phyloP scores from a whole-genome alignment of 768 basidiomycete species.

The Amyloporia xantha region DNA sequence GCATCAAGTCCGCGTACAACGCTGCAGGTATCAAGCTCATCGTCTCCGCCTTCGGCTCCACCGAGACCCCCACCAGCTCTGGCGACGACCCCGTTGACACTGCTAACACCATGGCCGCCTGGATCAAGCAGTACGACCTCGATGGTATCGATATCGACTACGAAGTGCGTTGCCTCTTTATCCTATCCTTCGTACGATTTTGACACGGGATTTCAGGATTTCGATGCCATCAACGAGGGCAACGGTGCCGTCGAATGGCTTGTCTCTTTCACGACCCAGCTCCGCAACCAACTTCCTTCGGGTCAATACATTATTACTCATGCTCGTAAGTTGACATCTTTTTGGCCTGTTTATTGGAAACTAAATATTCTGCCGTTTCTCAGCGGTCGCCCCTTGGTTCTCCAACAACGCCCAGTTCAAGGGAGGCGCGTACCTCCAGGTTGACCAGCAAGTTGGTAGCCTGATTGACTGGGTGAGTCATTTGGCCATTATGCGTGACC shows the following conservation, averaged over 20 bases:
- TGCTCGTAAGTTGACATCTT: conserved; percentile 44
- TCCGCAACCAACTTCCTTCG: conserved; percentile 40
- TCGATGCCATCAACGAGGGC: conserved; percentile 26
- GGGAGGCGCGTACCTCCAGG: conserved; percentile 47
- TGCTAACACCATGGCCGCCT: conserved; percentile 60
- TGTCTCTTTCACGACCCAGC: conserved; percentile 43
- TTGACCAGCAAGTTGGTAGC: conserved; percentile 45
- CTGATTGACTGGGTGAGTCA: conserved; percentile 52
- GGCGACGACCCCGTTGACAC: conserved; percentile 55
- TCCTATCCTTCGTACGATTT: neutral
- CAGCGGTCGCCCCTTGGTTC: conserved; percentile 43
- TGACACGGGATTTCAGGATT: conserved; percentile 26
- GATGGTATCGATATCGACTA: conserved; percentile 77
- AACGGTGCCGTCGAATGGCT: conserved; percentile 38
- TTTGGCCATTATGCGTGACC: too few relatives aligned
- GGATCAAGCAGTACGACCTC: conserved; percentile 50
- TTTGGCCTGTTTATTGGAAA: conserved; percentile 12
- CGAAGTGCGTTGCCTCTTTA: conserved; percentile 30
- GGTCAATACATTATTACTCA: conserved; percentile 48
- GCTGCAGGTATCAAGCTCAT: conserved; percentile 55
- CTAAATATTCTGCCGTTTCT: conserved; percentile 1
- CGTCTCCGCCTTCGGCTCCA: conserved; percentile 59
- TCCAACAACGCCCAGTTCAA: conserved; percentile 19
- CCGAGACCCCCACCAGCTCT: conserved; percentile 43
- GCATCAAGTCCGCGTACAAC: conserved; percentile 45